Evolutionary conservation across 2,329 filamentous ascomycete species (phyloP).

Genomic region (Epichloe gansuensis): DNA sequence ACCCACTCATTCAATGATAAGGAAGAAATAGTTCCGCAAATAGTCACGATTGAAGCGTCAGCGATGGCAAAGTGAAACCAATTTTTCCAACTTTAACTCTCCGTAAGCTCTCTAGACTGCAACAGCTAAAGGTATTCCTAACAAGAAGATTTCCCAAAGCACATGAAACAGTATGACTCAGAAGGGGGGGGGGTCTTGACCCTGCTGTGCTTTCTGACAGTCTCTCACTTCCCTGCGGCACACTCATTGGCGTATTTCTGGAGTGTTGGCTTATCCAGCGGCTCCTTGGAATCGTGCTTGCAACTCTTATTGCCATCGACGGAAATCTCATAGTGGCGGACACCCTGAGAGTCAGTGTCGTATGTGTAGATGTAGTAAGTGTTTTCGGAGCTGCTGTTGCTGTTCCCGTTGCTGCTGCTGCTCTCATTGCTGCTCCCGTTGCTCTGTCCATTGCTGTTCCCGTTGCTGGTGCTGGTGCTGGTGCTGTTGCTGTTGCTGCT

Average conservation of each 20-base stretch:
- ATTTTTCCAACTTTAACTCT: too few species aligned
- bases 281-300: background rate
- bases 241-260: background rate
- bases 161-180: too few species aligned
- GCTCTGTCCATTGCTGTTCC: background rate
- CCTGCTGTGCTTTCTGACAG: too few species aligned
- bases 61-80: too few species aligned
- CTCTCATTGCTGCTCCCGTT: too few species aligned
- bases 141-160: too few species aligned
- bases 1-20: too few species aligned
- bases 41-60: too few species aligned
- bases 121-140: too few species aligned
- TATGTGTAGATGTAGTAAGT: background rate
- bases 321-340: background rate
- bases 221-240: background rate
- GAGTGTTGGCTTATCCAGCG: background rate
- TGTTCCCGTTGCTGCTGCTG: background rate
- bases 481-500: background rate
- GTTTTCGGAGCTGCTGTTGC: background rate
- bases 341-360: background rate
- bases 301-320: background rate
- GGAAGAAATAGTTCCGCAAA: too few species aligned
- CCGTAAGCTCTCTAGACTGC: too few species aligned
- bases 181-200: too few species aligned
- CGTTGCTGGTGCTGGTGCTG: background rate